Evolutionary conservation across 177 flowering plant species (phyloP).

Genomic region (Vitis hybrid): DNA sequence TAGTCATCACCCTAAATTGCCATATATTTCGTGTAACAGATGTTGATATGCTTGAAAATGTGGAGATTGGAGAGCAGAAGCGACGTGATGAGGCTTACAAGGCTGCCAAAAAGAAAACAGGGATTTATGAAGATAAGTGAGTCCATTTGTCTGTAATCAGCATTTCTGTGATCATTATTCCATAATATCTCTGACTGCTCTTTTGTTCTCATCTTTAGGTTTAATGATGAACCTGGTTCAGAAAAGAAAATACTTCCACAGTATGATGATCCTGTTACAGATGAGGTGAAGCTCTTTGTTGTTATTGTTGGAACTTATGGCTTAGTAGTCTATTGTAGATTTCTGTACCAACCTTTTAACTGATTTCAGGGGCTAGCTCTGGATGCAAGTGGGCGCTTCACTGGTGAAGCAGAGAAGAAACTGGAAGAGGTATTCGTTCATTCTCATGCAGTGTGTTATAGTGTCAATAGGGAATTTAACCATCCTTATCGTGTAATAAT

Average conservation of each 20-base stretch:
- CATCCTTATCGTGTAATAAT: no score
- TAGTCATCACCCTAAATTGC: no score
- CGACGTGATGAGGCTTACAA: conserved; percentile 83
- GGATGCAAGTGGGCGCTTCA: conserved; percentile 80
- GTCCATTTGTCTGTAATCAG: conserved; percentile 3
- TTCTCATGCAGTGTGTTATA: no score
- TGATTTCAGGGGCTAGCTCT: conserved; percentile 62
- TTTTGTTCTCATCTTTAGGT: conserved; percentile 38
- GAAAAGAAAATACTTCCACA: conserved; percentile 93
- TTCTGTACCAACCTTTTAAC: not conserved
- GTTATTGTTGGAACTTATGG: not conserved
- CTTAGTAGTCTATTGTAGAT: not conserved
- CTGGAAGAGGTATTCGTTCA: no score
- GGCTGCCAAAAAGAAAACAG: conserved; percentile 82
- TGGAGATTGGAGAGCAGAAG: conserved; percentile 96
- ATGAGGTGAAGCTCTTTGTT: conserved; percentile 58
- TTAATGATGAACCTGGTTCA: conserved; percentile 53
- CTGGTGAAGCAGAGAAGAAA: conserved; percentile 18
- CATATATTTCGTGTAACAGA: no score
- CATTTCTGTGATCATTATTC: not conserved
- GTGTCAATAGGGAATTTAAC: no score
- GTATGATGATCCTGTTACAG: conserved; percentile 78
- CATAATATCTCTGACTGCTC: no score
- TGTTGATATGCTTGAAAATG: conserved; percentile 39
- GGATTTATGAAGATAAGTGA: conserved; percentile 86